phyloP scores from a whole-genome alignment of 2,329 filamentous ascomycete genomes.

The Cytospora paraplurivora region DNA sequence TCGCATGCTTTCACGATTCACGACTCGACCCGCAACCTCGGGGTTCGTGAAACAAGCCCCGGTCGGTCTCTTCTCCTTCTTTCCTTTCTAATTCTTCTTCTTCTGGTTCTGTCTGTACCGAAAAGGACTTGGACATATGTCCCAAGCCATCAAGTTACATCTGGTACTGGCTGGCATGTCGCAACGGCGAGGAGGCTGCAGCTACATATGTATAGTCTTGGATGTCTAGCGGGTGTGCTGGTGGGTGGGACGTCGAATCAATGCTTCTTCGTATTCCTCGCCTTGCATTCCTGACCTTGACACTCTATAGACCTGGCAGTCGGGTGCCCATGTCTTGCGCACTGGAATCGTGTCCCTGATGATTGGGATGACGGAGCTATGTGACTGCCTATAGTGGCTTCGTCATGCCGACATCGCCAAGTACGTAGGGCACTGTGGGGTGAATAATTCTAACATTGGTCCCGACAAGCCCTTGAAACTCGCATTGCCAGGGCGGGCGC shows the following conservation, averaged over 20 bases:
- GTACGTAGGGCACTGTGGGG: not conserved
- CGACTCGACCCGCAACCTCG: not conserved
- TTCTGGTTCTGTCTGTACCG: not conserved
- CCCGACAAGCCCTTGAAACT: not conserved
- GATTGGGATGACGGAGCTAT: not conserved
- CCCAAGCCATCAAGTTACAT: not conserved
- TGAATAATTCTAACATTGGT: not conserved
- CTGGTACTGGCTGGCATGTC: not conserved
- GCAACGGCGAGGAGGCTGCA: not conserved
- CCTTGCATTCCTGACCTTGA: not conserved
- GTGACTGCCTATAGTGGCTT: not conserved
- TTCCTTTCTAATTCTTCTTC: not conserved
- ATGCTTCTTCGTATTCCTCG: not conserved
- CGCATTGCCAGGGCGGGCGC: not conserved
- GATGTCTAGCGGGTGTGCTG: not conserved
- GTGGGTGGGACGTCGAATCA: slow-evolving; percentile 5
- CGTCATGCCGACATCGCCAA: not conserved
- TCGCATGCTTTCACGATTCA: not conserved
- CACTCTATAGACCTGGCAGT: not conserved
- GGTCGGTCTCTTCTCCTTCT: not conserved
- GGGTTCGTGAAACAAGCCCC: not conserved
- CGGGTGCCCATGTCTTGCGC: not conserved
- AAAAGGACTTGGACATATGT: not conserved
- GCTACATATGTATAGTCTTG: not conserved
- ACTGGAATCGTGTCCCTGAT: not conserved